These are phyloP conservation scores for Sugiyamaella valdiviana DNA, from an alignment of 805 yeast genomes.

Conservation along the genomic window DNA sequence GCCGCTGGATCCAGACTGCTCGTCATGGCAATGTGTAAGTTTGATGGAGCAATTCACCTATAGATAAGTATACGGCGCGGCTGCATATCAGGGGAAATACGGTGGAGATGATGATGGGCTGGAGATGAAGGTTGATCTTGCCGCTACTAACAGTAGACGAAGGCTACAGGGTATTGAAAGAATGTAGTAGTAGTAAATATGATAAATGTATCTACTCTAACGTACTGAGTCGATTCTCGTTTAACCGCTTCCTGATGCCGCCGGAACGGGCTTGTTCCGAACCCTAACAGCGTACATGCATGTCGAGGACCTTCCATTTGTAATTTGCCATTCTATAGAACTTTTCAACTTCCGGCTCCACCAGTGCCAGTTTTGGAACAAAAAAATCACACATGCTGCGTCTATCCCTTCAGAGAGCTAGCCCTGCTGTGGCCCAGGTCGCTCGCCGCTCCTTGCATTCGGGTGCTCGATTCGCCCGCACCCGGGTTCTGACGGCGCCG, in stretches of 20 bases:
- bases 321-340: neutral
- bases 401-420: neutral
- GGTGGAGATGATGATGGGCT: no score
- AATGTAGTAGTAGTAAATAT: constrained; percentile 3
- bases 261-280: neutral
- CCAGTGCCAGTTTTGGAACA: neutral
- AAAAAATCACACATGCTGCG: neutral
- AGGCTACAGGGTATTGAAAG: no score
- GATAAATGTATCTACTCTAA: no score
- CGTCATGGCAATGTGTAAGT: no score
- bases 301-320: neutral
- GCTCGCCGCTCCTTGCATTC: neutral
- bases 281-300: neutral
- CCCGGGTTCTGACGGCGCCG: neutral
- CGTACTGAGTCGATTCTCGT: no score
- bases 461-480: constrained; percentile 1
- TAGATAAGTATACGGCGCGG: no score
- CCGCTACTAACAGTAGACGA: no score
- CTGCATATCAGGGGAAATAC: no score
- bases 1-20: no score
- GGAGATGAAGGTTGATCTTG: no score
- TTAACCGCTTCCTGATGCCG: no score
- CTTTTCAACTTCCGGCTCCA: neutral
- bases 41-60: no score
- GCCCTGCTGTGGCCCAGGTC: neutral